Evolutionary conservation across 495 filamentous ascomycete genomes (phyloP).

Genomic region (Hyaloscypha variabilis): DNA sequence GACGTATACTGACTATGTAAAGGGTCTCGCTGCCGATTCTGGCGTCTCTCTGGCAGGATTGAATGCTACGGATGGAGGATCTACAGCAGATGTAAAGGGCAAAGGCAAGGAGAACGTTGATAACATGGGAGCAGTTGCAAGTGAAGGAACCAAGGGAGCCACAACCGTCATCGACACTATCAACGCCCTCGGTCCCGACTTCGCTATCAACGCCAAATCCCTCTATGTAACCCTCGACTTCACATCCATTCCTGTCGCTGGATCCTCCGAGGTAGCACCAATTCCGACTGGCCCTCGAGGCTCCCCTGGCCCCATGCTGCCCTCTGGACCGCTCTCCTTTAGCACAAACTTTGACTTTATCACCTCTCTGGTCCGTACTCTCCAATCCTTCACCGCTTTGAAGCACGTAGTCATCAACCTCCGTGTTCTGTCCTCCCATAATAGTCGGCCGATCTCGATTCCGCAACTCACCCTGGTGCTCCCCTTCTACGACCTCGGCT

Average conservation of each 20-base stretch:
- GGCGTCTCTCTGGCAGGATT: too few relatives aligned
- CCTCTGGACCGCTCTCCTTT: background rate
- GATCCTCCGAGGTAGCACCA: background rate
- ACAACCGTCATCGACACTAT: conserved; percentile 9
- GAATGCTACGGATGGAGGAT: background rate
- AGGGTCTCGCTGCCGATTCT: too few relatives aligned
- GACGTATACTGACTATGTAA: too few relatives aligned
- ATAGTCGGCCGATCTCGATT: background rate
- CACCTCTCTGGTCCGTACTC: background rate
- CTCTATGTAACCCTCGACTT: conserved; percentile 7
- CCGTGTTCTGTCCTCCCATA: background rate
- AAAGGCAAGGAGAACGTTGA: background rate
- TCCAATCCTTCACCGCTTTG: background rate
- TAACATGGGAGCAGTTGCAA: background rate
- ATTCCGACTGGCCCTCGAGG: background rate
- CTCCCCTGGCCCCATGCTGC: background rate
- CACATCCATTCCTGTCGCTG: background rate
- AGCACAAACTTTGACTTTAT: background rate
- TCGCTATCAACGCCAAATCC: background rate
- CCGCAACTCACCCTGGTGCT: conserved; percentile 4
- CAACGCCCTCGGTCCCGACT: conserved; percentile 5
- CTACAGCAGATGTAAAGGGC: background rate
- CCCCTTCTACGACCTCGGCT: conserved; percentile 21
- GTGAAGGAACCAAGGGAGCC: background rate
- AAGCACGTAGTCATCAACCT: conserved; percentile 1